Evolutionary conservation across 2,329 filamentous ascomycete species (phyloP), one percentile per base, ranked within the genome.

Genomic region (Exserohilum turcica): DNA sequence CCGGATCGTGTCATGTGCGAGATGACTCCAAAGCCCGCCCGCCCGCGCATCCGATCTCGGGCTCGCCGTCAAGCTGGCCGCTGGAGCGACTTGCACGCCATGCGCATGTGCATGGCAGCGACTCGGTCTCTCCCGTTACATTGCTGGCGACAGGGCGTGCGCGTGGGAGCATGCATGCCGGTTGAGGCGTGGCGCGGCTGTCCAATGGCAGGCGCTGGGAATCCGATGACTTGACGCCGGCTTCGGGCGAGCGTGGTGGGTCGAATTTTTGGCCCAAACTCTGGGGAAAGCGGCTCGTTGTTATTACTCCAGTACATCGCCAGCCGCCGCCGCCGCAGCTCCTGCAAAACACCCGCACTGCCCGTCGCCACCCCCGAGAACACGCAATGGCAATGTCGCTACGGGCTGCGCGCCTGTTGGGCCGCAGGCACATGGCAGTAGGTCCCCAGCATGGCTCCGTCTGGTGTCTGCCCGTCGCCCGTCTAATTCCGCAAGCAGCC

Each of bases 341-440:
- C n/a, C n/a, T n/a, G n/a, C n/a, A n/a, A n/a, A n/a, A n/a, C n/a
- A n/a, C n/a, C n/a, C n/a, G n/a, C n/a, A n/a, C n/a, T n/a, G n/a
- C n/a, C n/a, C n/a, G n/a, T n/a, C 64, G 65, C 61, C 58, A 60
- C 59, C 36, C 21, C 40, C 18, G 55, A 52, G 50, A 52, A 40
- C 21, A 54, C 55, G 63, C 56, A 64, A 74, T 74, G 73, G 70
- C 73, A 49, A 71, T 74, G 71, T 71, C 71, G 54, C 52, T 73
- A 60, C 69, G 71, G 55, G 69, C 67, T 53, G 68, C 64, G 46
- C 67, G 71, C 39, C 63, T 70, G 32, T 38, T 75, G 58, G 60
- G 67, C 45, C 66, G 66, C 53, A 61, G 72, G 45, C 62, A 62
- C 46, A 57, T 61, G 57, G 52, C 65, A 51, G 71, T 74, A 67